phyloP scores from a whole-genome alignment of 805 yeast species.

The Zygotorulaspora sp. region DNA sequence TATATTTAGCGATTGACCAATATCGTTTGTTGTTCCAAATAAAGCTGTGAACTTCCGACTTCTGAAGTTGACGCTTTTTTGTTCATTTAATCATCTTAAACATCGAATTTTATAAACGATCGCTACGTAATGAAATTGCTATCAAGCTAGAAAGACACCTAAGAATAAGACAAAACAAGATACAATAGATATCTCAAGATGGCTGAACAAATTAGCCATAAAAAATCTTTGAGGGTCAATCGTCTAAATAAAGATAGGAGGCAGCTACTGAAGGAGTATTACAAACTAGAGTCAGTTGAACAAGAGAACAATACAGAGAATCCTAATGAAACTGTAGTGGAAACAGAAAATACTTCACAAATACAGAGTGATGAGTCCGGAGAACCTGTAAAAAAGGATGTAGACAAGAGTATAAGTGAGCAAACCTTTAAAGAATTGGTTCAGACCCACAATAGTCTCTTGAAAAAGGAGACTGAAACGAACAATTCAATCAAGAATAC shows the following conservation, averaged over 20 bases:
- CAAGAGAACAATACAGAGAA: neutral
- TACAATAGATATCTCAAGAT: constrained; percentile 8
- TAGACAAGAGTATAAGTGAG: constrained; percentile 7
- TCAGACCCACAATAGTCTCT: constrained; percentile 26
- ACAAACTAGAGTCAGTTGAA: constrained; percentile 16
- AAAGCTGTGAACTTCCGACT: no score
- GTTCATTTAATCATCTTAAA: neutral
- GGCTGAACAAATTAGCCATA: constrained; percentile 34
- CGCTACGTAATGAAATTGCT: constrained; percentile 1
- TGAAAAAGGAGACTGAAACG: constrained; percentile 30
- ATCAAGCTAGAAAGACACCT: neutral
- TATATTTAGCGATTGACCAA: no score
- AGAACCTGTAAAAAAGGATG: neutral
- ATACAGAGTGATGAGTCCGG: neutral
- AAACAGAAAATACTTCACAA: neutral
- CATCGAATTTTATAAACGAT: constrained; percentile 1
- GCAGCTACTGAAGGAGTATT: constrained; percentile 26
- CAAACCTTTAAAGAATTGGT: constrained; percentile 24
- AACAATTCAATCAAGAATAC: constrained; percentile 56
- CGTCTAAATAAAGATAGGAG: constrained; percentile 25
- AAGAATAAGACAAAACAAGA: constrained; percentile 3
- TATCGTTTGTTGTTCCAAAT: no score
- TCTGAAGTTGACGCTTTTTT: no score
- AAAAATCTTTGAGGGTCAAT: constrained; percentile 24
- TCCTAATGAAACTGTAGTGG: neutral